phyloP scores from a whole-genome alignment of 108 stramenopile genomes.

The Mediolabrus comicus region DNA sequence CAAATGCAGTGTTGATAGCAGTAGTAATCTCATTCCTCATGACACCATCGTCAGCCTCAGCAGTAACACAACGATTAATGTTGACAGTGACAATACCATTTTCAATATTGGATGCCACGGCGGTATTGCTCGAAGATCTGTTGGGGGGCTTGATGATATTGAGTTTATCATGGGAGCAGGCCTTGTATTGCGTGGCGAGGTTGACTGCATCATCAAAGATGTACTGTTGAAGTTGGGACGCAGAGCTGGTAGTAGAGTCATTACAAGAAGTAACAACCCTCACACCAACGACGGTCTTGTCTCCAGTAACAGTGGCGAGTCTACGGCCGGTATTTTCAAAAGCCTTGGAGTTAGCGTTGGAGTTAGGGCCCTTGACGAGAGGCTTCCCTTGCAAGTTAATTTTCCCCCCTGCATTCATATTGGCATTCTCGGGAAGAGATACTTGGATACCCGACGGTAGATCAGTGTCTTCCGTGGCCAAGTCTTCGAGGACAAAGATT shows the following conservation, averaged over 20 bases:
- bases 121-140: slow-evolving; percentile 2
- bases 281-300: slow-evolving; percentile 5
- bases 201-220: slow-evolving; percentile 46
- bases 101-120: not conserved
- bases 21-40: not conserved
- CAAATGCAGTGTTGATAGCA: slow-evolving; percentile 23
- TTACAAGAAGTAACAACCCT: slow-evolving; percentile 2
- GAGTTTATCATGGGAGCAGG: slow-evolving; percentile 24
- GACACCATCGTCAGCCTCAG: not conserved
- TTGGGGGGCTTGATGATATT: slow-evolving; percentile 6
- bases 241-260: not conserved
- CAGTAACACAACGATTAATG: not conserved
- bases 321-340: not conserved
- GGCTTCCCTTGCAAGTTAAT: not conserved
- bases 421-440: no score
- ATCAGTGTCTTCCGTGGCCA: no score
- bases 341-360: not conserved
- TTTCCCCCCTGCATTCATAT: not conserved
- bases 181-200: slow-evolving; percentile 30
- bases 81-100: slow-evolving; percentile 8
- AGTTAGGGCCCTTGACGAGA: not conserved
- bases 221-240: slow-evolving; percentile 1
- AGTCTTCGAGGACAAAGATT: no score
- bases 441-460: no score
- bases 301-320: not conserved